Evolutionary conservation across 257 asterid species (phyloP).

Genomic region (Schizonepeta tenuifolia): DNA sequence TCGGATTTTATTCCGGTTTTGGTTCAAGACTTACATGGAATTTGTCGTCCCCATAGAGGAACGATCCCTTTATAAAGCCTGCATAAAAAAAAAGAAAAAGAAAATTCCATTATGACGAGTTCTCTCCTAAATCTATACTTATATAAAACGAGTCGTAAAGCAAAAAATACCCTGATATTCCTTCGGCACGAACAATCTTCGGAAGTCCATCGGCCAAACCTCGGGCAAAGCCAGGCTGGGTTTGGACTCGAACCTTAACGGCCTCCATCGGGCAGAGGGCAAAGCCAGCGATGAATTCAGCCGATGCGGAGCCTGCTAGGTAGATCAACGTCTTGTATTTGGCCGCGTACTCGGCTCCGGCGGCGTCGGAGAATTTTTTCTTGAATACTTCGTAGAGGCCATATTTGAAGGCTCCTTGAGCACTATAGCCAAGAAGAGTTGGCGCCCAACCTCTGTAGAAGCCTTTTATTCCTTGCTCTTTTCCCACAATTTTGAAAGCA

Average conservation of each 20-base stretch:
- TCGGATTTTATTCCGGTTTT: too few species aligned
- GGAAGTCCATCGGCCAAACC: slow-evolving; percentile 91
- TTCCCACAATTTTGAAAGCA: slow-evolving; percentile 60
- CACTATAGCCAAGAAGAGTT: slow-evolving; percentile 82
- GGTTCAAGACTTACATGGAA: slow-evolving; percentile 69
- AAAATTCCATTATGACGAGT: not conserved
- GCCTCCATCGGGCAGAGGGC: slow-evolving; percentile 94
- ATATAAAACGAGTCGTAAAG: too few species aligned
- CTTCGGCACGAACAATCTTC: slow-evolving; percentile 65
- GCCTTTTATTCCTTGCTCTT: slow-evolving; percentile 77
- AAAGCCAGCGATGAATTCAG: slow-evolving; percentile 76
- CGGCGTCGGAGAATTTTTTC: slow-evolving; percentile 77
- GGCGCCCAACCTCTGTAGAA: slow-evolving; percentile 86
- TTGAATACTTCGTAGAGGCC: slow-evolving; percentile 83
- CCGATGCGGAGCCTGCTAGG: slow-evolving; percentile 89
- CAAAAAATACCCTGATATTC: slow-evolving; percentile 60
- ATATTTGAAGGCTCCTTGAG: slow-evolving; percentile 78
- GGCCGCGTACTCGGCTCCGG: slow-evolving; percentile 74
- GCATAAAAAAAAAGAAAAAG: slow-evolving; percentile 21
- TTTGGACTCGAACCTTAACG: slow-evolving; percentile 83
- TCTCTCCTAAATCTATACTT: not conserved
- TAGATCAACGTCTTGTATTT: slow-evolving; percentile 82
- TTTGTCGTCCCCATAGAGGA: slow-evolving; percentile 95
- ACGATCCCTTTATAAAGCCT: slow-evolving; percentile 84
- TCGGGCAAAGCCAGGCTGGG: slow-evolving; percentile 81